Conservation (phyloP, 257 asterid genomes). For the Leptodermis oblonga region DNA sequence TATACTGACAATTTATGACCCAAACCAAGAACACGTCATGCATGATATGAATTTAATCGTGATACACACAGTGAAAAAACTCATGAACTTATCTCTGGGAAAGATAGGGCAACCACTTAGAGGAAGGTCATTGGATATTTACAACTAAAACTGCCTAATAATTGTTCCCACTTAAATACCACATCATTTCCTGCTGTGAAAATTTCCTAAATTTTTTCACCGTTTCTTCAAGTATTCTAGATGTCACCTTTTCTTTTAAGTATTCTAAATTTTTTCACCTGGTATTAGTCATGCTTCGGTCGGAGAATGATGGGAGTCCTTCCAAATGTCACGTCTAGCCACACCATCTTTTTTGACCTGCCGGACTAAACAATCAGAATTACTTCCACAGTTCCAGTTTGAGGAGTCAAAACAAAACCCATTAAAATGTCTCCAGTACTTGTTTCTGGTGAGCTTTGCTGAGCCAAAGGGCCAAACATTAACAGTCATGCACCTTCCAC, state of each 20-base stretch:
- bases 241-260: too few relatives aligned
- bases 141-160: too few relatives aligned
- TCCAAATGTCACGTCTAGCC: slow-evolving; percentile 8
- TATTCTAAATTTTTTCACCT: too few relatives aligned
- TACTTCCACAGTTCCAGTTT: background rate
- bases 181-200: too few relatives aligned
- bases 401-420: background rate
- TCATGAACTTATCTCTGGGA: too few relatives aligned
- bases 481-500: background rate
- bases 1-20: slow-evolving; percentile 4
- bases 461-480: background rate
- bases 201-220: too few relatives aligned
- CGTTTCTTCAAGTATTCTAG: too few relatives aligned
- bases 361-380: background rate
- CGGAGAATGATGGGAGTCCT: background rate
- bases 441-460: too few relatives aligned
- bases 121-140: too few relatives aligned
- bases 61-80: too few relatives aligned
- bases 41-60: background rate
- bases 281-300: background rate
- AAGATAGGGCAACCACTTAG: too few relatives aligned
- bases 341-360: background rate
- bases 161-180: too few relatives aligned
- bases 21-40: slow-evolving; percentile 1
- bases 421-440: background rate